Base-by-base conservation (phyloP, 495 filamentous ascomycete genomes). In the Haplographium delicatum region DNA sequence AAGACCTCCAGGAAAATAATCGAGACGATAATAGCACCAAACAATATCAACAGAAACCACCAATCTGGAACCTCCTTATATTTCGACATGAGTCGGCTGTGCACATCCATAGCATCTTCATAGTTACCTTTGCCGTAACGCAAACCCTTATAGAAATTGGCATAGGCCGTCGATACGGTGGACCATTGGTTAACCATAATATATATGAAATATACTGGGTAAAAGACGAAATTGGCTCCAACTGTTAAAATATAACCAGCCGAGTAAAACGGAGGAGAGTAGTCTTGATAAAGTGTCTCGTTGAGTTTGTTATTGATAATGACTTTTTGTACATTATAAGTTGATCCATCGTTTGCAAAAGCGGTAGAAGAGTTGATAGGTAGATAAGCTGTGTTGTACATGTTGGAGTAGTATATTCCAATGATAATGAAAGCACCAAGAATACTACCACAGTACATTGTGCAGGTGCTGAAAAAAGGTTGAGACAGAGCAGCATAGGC, bases 21-120 rank as follows among this genome's bases (percentile, higher is more conserved):
- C 1, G 69, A 71, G 5, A 85, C 62, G 5, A 58, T 75, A 16
- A 80, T 56, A 55, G 78, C 78, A 28, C 66, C 34, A 2, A 77
- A n/a, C 4, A 75, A 62, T 13, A 82, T 59, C 0, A 50, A 57
- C 0, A 56, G 60, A 51, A 83, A 85, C 82, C 83, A 86, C 80
- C 81, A 84, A 18, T 81, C 63, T 1, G 82, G 82, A 5, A 75
- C 78, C 0, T 75, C 66, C 51, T 62, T 66, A 61, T 82, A 86
- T 2, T 74, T 75, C 1, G 65, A 54, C 77, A 86, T 85, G 26
- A 86, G 64, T 16, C 74, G 75, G 44, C 71, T 70, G 56, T 88
- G 85, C 3, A 88, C 68, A 54, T 89, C 85, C 42, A 77, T 80
- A 30, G 82, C 75, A 48, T 86, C 81, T 2, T 66, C 67, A 9